Conservation (phyloP, 257 asterid species). For the Solanum sparsipilum region DNA sequence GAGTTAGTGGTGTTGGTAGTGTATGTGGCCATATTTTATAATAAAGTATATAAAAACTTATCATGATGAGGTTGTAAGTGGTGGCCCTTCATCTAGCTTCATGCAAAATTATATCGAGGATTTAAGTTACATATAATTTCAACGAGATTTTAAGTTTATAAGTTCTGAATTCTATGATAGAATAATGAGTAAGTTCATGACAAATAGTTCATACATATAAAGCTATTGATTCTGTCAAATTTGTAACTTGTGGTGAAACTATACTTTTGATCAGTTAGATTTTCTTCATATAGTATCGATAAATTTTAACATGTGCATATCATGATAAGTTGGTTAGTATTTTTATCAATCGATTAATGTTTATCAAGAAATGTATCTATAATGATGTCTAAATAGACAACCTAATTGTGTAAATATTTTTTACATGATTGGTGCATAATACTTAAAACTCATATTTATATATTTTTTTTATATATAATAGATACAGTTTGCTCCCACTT, state of each 20-base stretch:
- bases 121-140: not conserved
- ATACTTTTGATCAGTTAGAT: not conserved
- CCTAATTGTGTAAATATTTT: not conserved
- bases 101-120: not conserved
- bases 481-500: constrained; percentile 17
- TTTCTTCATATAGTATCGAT: too few species aligned
- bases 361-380: not conserved
- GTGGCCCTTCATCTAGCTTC: not conserved
- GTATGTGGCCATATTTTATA: not conserved
- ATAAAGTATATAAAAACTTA: not conserved
- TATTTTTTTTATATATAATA: not conserved
- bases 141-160: not conserved
- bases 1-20: constrained; percentile 10
- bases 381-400: not conserved
- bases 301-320: too few species aligned
- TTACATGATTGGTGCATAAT: not conserved
- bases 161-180: not conserved
- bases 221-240: not conserved
- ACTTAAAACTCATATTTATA: too few species aligned
- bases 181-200: not conserved
- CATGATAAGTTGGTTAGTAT: too few species aligned
- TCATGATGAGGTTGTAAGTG: not conserved
- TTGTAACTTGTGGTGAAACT: not conserved
- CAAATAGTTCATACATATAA: not conserved
- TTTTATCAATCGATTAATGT: not conserved